These are phyloP conservation scores for Sporothrix variecibatus DNA, from an alignment of 2,329 filamentous ascomycete genomes.

Conservation along the genomic window DNA sequence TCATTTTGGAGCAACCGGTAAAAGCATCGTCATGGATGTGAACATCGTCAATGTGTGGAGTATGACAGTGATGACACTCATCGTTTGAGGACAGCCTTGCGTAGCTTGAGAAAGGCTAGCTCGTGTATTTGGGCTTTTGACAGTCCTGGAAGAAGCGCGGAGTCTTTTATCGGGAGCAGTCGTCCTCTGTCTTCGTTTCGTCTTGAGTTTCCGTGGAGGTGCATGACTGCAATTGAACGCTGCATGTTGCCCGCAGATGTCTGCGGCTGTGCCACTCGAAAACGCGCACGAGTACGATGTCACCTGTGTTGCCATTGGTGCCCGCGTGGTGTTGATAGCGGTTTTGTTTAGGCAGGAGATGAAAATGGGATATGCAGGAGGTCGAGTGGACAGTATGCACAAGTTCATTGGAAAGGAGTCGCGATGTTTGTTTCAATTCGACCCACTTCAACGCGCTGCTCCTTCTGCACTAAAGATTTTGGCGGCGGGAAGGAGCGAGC, in stretches of 20 bases:
- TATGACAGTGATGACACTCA: not conserved
- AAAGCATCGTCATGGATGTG: not conserved
- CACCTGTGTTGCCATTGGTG: not conserved
- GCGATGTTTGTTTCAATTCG: constrained; percentile 3
- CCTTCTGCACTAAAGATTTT: not conserved
- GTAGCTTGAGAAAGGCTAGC: not conserved
- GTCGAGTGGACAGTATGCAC: not conserved
- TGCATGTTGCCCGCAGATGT: not conserved
- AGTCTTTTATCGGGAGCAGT: not conserved
- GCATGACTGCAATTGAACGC: not conserved
- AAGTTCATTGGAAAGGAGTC: not conserved
- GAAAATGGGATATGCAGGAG: not conserved
- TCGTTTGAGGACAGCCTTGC: not conserved
- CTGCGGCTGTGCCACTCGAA: not conserved
- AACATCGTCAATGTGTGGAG: not conserved
- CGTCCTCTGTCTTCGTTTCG: too few species aligned
- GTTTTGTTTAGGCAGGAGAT: constrained; percentile 5
- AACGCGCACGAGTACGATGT: not conserved
- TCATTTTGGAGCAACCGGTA: not conserved
- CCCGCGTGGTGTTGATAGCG: not conserved
- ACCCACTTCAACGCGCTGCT: not conserved
- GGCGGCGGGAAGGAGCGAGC: constrained; percentile 9
- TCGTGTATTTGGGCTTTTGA: not conserved
- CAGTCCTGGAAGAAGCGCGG: not conserved
- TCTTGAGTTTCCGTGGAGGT: constrained; percentile 4